phyloP scores from a whole-genome alignment of 768 basidiomycete genomes.

The Phallus indusiatus region DNA sequence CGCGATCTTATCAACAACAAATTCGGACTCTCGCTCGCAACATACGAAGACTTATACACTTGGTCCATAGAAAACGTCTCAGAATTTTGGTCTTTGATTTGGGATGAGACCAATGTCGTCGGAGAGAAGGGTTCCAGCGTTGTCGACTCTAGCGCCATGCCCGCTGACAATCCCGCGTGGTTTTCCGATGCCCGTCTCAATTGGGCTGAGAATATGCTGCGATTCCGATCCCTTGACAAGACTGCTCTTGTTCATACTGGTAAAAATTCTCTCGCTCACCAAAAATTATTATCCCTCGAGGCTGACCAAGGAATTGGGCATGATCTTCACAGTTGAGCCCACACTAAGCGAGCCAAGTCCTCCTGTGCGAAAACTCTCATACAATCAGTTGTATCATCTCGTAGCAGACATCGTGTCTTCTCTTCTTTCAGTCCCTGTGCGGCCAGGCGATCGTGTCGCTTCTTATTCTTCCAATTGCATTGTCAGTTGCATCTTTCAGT shows the following conservation, averaged over 20 bases:
- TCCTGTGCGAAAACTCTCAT: constrained; percentile 37
- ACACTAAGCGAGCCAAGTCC: constrained; percentile 38
- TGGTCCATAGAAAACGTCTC: constrained; percentile 58
- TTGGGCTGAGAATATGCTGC: constrained; percentile 77
- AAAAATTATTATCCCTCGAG: constrained; percentile 13
- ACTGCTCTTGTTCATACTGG: constrained; percentile 62
- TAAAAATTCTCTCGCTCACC: constrained; percentile 28
- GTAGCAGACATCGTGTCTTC: constrained; percentile 52
- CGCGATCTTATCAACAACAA: constrained; percentile 35
- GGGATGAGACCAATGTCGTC: constrained; percentile 56
- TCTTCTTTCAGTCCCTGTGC: constrained; percentile 40
- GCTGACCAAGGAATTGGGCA: neutral
- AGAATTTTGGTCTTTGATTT: constrained; percentile 64
- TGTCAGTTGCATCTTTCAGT: constrained; percentile 27
- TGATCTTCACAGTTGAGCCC: constrained; percentile 43
- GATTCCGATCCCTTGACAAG: constrained; percentile 44
- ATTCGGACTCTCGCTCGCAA: constrained; percentile 32
- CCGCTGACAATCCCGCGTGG: constrained; percentile 61
- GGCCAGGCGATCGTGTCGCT: constrained; percentile 62
- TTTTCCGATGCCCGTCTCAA: constrained; percentile 59
- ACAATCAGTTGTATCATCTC: constrained; percentile 46
- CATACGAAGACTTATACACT: constrained; percentile 55
- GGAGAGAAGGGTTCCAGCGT: constrained; percentile 53
- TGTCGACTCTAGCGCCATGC: constrained; percentile 44
- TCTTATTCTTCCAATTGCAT: constrained; percentile 76